phyloP scores from a whole-genome alignment of 371 early-diverging fungal species.

The Dichotomocladium elegans region DNA sequence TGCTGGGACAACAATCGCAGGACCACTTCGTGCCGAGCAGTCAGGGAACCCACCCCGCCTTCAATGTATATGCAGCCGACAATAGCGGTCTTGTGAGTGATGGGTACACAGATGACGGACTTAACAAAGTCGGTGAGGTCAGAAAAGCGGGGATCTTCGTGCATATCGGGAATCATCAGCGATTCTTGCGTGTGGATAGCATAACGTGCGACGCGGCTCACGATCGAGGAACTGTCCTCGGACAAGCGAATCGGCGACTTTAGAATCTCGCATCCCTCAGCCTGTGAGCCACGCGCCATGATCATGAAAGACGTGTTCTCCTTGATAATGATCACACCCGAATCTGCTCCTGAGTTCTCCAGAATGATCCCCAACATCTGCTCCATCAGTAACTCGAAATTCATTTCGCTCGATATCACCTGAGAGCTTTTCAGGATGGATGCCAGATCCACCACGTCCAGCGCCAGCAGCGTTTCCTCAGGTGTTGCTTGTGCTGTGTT shows the following conservation, averaged over 20 bases:
- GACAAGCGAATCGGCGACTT: conserved; percentile 27
- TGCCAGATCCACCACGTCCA: conserved; percentile 46
- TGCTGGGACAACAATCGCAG: conserved; percentile 53
- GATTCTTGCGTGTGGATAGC: conserved; percentile 40
- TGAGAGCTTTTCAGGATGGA: conserved; percentile 50
- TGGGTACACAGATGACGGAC: conserved; percentile 56
- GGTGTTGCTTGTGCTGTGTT: conserved; percentile 13
- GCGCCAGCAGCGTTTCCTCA: conserved; percentile 36
- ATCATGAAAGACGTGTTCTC: conserved; percentile 38
- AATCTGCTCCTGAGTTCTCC: conserved; percentile 46
- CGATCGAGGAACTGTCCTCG: conserved; percentile 35
- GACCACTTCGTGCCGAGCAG: conserved; percentile 49
- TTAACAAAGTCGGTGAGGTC: conserved; percentile 28
- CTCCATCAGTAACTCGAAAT: conserved; percentile 46
- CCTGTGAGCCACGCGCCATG: conserved; percentile 37
- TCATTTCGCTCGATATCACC: conserved; percentile 52
- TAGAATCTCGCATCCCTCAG: conserved; percentile 33
- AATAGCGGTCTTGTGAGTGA: conserved; percentile 49
- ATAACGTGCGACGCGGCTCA: conserved; percentile 38
- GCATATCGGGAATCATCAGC: conserved; percentile 30
- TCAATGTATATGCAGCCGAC: conserved; percentile 63
- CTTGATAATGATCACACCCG: conserved; percentile 45
- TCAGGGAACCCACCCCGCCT: conserved; percentile 45
- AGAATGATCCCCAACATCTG: conserved; percentile 50
- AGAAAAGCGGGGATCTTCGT: conserved; percentile 40